Base-by-base conservation (phyloP, 2,329 filamentous ascomycete species). In the Xylaria digitata region DNA sequence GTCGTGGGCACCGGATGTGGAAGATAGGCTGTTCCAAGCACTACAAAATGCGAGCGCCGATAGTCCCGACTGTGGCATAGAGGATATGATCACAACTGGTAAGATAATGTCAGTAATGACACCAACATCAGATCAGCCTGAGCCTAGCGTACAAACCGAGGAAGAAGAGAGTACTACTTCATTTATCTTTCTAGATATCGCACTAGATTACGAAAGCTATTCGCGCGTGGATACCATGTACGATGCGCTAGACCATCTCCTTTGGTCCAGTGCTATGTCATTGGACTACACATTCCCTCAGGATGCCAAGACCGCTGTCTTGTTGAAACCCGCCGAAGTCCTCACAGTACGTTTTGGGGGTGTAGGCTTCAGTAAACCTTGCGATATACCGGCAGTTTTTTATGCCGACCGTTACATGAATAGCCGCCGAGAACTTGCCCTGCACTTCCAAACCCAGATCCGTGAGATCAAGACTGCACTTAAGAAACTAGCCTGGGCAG, bases 401-500 rank as follows among this genome's bases (percentile, higher is more conserved):
- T 87, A 86, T 70, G 82, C 84, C 0, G 86, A 88, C 73, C 82
- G 81, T n/a, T 88, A 87, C 64, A 75, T 86, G 58, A 77, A 79
- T 54, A 75, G 72, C 11, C 80, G 82, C 15, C 82, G 81, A 61
- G 77, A 83, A 11, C 81, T 84, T 59, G 83, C 85, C 15, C 68
- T 81, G 8, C 78, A 80, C 7, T 84, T 87, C 48, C 82, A 83
- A 66, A 70, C 71, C 57, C 64, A 79, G 70, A 71, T 77, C 17
- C 70, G 71, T 32, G 54, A 70, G 37, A 61, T 74, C 13, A 76
- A 71, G 53, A 71, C 56, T 5, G 71, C 71, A n/a, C 53, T 76
- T 43, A 73, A 69, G 19, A 70, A 64, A 15, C 69, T 75, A 53
- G 64, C 71, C 26, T 34, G 53, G 8, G 60, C 65, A 56, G 71